Conservation (phyloP, 2,329 filamentous ascomycete genomes). For the Bipolaris gigantea region DNA sequence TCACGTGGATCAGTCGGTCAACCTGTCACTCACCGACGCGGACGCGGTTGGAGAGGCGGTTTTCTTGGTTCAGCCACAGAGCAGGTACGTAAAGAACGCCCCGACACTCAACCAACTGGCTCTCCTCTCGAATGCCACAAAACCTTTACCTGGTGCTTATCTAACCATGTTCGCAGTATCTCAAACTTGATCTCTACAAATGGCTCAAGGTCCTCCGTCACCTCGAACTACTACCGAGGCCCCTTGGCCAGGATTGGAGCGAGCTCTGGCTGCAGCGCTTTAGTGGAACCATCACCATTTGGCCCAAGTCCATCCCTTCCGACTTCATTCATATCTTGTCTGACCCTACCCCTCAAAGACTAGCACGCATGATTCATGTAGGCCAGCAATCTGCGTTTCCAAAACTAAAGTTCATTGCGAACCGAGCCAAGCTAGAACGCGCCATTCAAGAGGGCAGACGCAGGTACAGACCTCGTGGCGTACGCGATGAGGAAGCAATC, state of each 20-base stretch:
- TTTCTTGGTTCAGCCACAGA: conserved; percentile 91
- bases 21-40: conserved; percentile 90
- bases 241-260: conserved; percentile 93
- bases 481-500: conserved; percentile 38
- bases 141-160: not conserved
- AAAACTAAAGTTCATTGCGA: conserved; percentile 87
- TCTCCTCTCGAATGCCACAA: not conserved
- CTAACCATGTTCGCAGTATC: conserved; percentile 54
- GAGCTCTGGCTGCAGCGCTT: conserved; percentile 96
- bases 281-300: conserved; percentile 92
- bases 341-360: conserved; percentile 73
- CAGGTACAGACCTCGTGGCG: conserved; percentile 41
- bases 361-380: conserved; percentile 86
- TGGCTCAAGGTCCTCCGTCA: conserved; percentile 95
- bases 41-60: conserved; percentile 92
- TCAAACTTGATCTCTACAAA: conserved; percentile 95
- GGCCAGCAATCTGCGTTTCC: conserved; percentile 89
- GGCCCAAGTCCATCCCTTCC: conserved; percentile 76
- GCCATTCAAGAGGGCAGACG: conserved; percentile 61
- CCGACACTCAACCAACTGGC: not conserved
- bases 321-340: conserved; percentile 87
- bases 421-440: conserved; percentile 81
- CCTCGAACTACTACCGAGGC: conserved; percentile 85
- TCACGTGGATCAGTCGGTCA: conserved; percentile 88
- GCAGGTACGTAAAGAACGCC: conserved; percentile 52